phyloP scores from a whole-genome alignment of 371 early-diverging fungal genomes.

The Mortierella sp. region DNA sequence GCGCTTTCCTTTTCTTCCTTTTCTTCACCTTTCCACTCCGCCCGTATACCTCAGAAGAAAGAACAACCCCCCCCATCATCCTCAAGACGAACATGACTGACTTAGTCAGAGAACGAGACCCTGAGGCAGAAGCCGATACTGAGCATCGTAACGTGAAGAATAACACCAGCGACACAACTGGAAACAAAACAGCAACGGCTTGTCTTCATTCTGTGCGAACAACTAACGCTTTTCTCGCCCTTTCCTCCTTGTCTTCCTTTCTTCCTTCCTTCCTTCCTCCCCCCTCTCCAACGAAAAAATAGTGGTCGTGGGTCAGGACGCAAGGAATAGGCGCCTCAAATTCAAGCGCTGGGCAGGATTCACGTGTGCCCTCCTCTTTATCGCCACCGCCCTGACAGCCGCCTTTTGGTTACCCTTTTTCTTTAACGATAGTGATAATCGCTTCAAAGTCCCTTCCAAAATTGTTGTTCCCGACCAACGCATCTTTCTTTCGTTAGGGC shows the following conservation, averaged over 20 bases:
- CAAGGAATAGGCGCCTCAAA: background rate
- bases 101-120: background rate
- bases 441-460: background rate
- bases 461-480: background rate
- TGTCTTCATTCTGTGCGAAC: background rate
- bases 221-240: background rate
- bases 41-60: background rate
- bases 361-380: background rate
- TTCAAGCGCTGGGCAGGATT: background rate
- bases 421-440: background rate
- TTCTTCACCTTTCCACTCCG: background rate
- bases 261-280: background rate
- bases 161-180: background rate
- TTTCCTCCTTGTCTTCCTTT: background rate
- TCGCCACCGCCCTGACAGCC: background rate
- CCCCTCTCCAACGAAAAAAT: background rate
- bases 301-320: conserved; percentile 12
- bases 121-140: background rate
- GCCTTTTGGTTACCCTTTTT: background rate
- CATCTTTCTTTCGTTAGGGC: background rate
- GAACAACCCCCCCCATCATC: background rate
- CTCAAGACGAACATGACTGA: background rate
- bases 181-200: background rate
- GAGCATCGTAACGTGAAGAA: background rate
- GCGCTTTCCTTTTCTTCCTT: background rate